Conservation (phyloP, 345 rosid species). For the Draba incana region DNA sequence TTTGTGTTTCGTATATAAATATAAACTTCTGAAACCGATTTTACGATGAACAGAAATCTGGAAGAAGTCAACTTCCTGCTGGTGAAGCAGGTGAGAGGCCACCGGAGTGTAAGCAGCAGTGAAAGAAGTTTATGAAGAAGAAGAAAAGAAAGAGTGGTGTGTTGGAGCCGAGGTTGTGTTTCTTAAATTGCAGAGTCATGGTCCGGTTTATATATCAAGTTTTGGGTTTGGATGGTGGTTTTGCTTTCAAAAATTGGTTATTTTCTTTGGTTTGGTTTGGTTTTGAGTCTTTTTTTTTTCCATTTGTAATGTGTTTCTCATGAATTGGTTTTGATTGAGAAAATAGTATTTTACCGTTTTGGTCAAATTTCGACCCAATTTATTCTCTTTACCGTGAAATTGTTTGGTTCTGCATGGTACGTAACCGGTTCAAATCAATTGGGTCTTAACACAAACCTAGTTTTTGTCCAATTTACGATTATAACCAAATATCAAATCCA, state of each 20-base stretch:
- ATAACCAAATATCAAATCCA: too few relatives aligned
- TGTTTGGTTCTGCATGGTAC: neutral
- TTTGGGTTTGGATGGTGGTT: slow-evolving; percentile 48
- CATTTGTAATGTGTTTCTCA: slow-evolving; percentile 22
- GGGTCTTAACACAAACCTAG: neutral
- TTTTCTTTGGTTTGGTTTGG: slow-evolving; percentile 9
- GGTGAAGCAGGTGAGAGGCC: slow-evolving; percentile 84
- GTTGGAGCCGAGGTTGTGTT: slow-evolving; percentile 26
- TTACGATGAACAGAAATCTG: slow-evolving; percentile 56
- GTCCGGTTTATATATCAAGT: slow-evolving; percentile 49
- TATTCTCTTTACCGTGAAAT: neutral
- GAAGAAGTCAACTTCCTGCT: slow-evolving; percentile 50
- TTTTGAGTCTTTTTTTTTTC: slow-evolving; percentile 32
- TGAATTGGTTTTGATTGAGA: slow-evolving; percentile 22
- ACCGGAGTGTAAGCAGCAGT: slow-evolving; percentile 98
- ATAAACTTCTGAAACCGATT: slow-evolving; percentile 17
- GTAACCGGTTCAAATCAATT: neutral
- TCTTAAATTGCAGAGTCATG: slow-evolving; percentile 38
- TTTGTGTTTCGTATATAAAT: neutral
- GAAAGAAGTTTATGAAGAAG: slow-evolving; percentile 26
- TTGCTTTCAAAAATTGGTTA: slow-evolving; percentile 4
- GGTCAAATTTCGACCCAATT: slow-evolving; percentile 24
- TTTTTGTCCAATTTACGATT: neutral
- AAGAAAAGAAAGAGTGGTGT: neutral
- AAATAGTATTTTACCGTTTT: slow-evolving; percentile 11